Base-by-base conservation (phyloP, 805 yeast species). In the Teunomyces lycoperdinae region DNA sequence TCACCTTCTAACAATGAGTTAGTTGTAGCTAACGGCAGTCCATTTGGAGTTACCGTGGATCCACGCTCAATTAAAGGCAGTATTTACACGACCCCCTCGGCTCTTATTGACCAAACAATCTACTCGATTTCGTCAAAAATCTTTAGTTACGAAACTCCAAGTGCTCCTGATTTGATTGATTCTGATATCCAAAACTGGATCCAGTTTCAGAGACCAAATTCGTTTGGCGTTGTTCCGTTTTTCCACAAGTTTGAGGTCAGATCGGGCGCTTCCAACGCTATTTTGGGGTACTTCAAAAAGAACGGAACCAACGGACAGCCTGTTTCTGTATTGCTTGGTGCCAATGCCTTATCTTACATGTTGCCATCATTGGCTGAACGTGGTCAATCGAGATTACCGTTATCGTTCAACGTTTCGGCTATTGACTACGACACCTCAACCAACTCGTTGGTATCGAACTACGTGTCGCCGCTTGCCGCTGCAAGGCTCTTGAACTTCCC, bases 231-330 rank as follows among this genome's bases (percentile, higher is more conserved):
- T n/a, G 80, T 83, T 46, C 94, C 95, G 26, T 73, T 73, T 46
- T 66, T 85, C 55, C 73, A 81, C 60, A 70, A 78, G 53, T 66
- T 85, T 48, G 89, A 90, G 60, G 79, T 88, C 48, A 82, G 96
- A 63, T 73, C 85, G 2, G 97, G 97, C 58, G 94, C 96, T 29
- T 88, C 92, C 41, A 77, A 82, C 52, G 79, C 87, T 26, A 77
- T 92, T 41, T 71, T 87, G 44, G 97, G 97, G 33, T 91, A 84
- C 68, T 65, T 80, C 46, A 52, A 61, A 38, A 60, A 58, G 42
- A 55, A 58, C 46, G 68, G 68, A 7, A 62, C 70, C 43, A 60
- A 59, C 41, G 65, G 66, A 33, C 71, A 73, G 33, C 77, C 65
- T 24, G 57, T 64, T 51, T 77, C 59, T 73, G 84, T 51, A 45